Conservation (phyloP, 371 early-diverging fungal genomes). For the Apophysomyces trapeziformis region DNA sequence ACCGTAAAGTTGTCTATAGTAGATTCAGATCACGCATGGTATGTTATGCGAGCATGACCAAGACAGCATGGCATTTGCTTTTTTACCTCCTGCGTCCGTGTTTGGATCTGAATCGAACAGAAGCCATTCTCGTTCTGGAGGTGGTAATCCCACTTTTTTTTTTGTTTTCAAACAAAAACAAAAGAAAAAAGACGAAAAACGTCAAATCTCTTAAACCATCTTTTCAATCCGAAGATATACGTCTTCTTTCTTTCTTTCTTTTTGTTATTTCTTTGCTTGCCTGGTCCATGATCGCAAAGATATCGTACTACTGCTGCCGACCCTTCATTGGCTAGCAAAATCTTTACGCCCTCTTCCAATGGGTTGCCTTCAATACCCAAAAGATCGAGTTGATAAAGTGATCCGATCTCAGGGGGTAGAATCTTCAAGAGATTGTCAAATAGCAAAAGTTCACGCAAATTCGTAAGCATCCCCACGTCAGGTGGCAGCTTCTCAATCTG, state of each 20-base stretch:
- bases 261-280: conserved; percentile 34
- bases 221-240: neutral
- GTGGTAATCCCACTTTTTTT: conserved; percentile 63
- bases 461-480: conserved; percentile 82
- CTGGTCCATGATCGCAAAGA: conserved; percentile 82
- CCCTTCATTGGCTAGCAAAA: conserved; percentile 81
- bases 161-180: conserved; percentile 19
- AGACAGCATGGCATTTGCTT: conserved; percentile 16
- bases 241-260: too few relatives aligned
- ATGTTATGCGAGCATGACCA: neutral
- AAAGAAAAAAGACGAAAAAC: neutral
- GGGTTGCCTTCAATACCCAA: conserved; percentile 95
- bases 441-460: conserved; percentile 80
- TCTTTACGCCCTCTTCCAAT: conserved; percentile 76
- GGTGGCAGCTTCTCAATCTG: conserved; percentile 78
- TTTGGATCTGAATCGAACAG: conserved; percentile 44
- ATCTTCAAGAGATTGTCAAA: conserved; percentile 87
- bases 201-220: neutral
- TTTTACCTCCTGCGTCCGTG: conserved; percentile 18
- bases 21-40: neutral
- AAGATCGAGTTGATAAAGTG: conserved; percentile 82
- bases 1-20: conserved; percentile 69
- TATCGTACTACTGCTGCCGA: conserved; percentile 76
- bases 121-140: conserved; percentile 89
- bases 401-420: conserved; percentile 90